A percentile compares a stretch with the other conserved stretches of the same genome.
Evolutionary conservation across 106 monocot genomes (phyloP).

Genomic region (Allium cepa): DNA sequence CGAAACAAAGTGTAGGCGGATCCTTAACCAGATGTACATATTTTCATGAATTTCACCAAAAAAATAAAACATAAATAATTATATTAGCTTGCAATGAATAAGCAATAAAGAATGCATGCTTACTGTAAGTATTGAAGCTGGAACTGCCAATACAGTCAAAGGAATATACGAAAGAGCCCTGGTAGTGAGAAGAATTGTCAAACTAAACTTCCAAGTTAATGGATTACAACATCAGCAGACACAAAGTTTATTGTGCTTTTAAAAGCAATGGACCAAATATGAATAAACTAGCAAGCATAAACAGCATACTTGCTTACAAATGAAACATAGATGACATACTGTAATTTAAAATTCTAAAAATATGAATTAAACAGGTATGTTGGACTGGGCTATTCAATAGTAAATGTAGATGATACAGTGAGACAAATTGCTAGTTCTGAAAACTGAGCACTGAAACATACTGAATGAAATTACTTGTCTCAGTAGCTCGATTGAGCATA

Average conservation of each 20-base stretch:
- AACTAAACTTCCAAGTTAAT: not conserved
- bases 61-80: not conserved
- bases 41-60: not conserved
- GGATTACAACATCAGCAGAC: not conserved
- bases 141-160: conserved; percentile 88
- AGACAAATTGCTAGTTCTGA: too few species aligned
- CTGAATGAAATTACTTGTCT: too few species aligned
- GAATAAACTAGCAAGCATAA: not conserved
- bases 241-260: not conserved
- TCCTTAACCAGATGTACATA: not conserved
- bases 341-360: too few species aligned
- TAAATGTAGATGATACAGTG: too few species aligned
- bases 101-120: conserved; percentile 12
- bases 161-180: conserved; percentile 97
- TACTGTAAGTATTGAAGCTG: conserved; percentile 96
- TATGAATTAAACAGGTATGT: too few species aligned
- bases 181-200: conserved; percentile 2
- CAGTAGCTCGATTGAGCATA: not conserved
- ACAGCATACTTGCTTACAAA: not conserved
- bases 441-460: too few species aligned
- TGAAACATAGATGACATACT: not conserved
- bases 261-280: not conserved
- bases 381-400: too few species aligned
- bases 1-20: not conserved
- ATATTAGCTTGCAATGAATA: conserved; percentile 6